Percentiles rank a stretch among this genome's conserved stretches.
Evolutionary conservation across 768 basidiomycete genomes (phyloP).

Genomic region (Lentinula sp.): DNA sequence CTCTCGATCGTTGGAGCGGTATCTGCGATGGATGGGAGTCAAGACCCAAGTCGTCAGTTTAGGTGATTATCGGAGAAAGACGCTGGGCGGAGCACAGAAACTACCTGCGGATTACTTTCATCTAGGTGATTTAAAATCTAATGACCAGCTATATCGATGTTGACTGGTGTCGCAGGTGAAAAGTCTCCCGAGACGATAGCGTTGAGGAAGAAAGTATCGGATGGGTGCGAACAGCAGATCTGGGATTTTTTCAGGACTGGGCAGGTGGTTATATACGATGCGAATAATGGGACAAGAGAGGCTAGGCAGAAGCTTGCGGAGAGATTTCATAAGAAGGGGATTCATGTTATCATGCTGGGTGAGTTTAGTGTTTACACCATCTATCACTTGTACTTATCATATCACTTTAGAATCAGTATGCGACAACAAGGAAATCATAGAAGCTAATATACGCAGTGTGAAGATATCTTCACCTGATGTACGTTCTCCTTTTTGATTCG

Average conservation of each 20-base stretch:
- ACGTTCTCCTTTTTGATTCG: slow-evolving; percentile 22
- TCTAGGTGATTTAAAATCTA: slow-evolving; percentile 40
- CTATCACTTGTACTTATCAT: no score
- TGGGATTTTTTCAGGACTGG: slow-evolving; percentile 81
- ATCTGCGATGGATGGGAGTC: slow-evolving; percentile 96
- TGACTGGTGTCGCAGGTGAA: slow-evolving; percentile 42
- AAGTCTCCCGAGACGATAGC: slow-evolving; percentile 77
- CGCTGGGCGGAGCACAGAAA: slow-evolving; percentile 80
- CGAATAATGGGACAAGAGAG: slow-evolving; percentile 81
- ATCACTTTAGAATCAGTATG: slow-evolving; percentile 71
- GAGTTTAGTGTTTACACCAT: slow-evolving; percentile 15
- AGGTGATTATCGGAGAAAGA: slow-evolving; percentile 91
- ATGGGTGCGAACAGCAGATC: slow-evolving; percentile 85
- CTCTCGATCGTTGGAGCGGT: slow-evolving; percentile 78
- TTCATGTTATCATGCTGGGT: slow-evolving; percentile 95
- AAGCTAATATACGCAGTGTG: slow-evolving; percentile 90
- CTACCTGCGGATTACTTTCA: slow-evolving; percentile 93
- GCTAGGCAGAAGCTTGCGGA: slow-evolving; percentile 68
- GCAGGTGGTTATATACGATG: slow-evolving; percentile 98
- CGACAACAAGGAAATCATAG: slow-evolving; percentile 88
- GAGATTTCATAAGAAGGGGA: slow-evolving; percentile 79
- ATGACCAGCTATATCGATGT: background rate
- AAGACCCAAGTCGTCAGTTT: slow-evolving; percentile 93
- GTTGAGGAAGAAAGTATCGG: slow-evolving; percentile 66
- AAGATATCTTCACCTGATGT: slow-evolving; percentile 99